Evolutionary conservation across 176 grass and related monocot species (phyloP), one percentile per base, ranked within the genome.

Genomic region (Urochloa ruziziensis): DNA sequence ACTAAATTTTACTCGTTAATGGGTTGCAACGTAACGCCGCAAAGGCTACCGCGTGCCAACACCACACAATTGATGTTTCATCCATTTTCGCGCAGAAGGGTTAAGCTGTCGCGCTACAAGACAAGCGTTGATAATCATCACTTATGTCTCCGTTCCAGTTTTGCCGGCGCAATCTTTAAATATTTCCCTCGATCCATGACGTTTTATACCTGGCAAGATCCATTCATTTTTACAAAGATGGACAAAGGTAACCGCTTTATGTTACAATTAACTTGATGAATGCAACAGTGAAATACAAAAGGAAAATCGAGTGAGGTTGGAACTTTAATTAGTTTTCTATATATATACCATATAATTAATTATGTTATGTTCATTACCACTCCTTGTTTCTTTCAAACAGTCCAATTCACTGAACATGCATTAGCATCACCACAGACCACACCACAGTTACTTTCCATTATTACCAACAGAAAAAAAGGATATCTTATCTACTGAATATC

Each of bases 401-500:
- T 7, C 11, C 53, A 72, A 3, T 46, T 64, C 62, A 42, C 64
- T 65, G 57, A 83, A 57, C 69, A 84, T 37, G 36, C 29, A 23
- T 42, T 34, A 77, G 52, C 33, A 77, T 54, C 67, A 73, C 56
- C 16, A 62, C 25, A 25, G 28, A 49, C 32, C 57, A 52, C 66
- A 73, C 54, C 15, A 62, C 27, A 27, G 29, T 15, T 68, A 70
- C 54, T 81, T 37, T 80, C 48, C 54, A 33, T 60, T 80, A 25
- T 56, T n/a, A n/a, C n/a, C 23, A 18, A 3, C 7, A 39, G 39
- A 48, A 36, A 34, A 52, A 80, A 35, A 48, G 21, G 64, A 81
- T 76, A 81, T 70, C 43, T 81, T 85, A 81, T 75, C 70, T 74
- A 61, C 69, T 67, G 75, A 84, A 89, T 80, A 79, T 88, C 53